phyloP scores from a whole-genome alignment of 2,329 filamentous ascomycete genomes.

The Arthrobotrys sphaeroides region DNA sequence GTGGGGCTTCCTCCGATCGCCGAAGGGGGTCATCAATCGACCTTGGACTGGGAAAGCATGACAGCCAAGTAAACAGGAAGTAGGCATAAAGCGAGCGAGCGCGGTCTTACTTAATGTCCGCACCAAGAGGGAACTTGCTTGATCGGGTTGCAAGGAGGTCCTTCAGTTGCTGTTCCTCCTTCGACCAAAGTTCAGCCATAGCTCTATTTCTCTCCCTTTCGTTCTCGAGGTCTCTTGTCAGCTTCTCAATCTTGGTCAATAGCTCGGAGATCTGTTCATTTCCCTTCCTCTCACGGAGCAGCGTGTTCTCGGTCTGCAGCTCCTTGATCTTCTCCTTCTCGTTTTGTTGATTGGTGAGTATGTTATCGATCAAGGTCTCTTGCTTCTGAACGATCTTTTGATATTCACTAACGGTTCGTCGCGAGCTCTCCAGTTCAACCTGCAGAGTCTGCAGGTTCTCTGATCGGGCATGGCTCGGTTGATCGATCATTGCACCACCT shows the following conservation, averaged over 20 bases:
- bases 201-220: conserved; percentile 40
- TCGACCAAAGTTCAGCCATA: conserved; percentile 45
- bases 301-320: conserved; percentile 30
- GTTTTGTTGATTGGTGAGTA: conserved; percentile 49
- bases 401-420: conserved; percentile 46
- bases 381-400: conserved; percentile 52
- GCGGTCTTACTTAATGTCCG: conserved; percentile 39
- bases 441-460: conserved; percentile 33
- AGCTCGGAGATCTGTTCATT: conserved; percentile 49
- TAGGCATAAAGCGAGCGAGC: too few species aligned
- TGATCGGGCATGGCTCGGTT: conserved; percentile 27
- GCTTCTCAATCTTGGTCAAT: conserved; percentile 45
- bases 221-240: conserved; percentile 47
- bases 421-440: conserved; percentile 39
- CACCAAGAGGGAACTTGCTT: conserved; percentile 45
- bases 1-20: neutral
- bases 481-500: conserved; percentile 45
- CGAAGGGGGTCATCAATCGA: too few species aligned
- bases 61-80: too few species aligned
- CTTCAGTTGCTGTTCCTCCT: conserved; percentile 45
- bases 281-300: conserved; percentile 39
- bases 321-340: conserved; percentile 46
- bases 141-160: conserved; percentile 43
- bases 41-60: too few species aligned
- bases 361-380: conserved; percentile 49